Evolutionary conservation across 352 stramenopile species (phyloP).

Genomic region (Phytophthora lateralis): DNA sequence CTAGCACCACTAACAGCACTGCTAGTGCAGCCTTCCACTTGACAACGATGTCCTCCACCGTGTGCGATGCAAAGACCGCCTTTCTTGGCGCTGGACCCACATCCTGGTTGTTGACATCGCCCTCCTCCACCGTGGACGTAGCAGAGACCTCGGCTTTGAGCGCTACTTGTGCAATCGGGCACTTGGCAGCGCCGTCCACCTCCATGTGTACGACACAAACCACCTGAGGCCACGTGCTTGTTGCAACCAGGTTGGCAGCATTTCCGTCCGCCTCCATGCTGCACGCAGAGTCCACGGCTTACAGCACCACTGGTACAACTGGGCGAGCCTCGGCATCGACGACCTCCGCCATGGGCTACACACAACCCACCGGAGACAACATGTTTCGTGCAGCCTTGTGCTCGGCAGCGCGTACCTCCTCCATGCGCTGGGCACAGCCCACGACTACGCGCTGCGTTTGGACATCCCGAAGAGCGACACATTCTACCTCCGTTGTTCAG

Average conservation of each 20-base stretch:
- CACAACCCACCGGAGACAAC: constrained; percentile 69
- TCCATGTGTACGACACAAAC: constrained; percentile 82
- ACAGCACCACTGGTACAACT: constrained; percentile 59
- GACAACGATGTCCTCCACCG: constrained; percentile 82
- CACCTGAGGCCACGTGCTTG: constrained; percentile 81
- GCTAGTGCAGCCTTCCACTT: constrained; percentile 71
- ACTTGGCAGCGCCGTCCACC: constrained; percentile 82
- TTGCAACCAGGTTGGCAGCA: constrained; percentile 67
- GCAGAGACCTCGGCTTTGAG: constrained; percentile 81
- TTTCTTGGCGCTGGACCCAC: constrained; percentile 86
- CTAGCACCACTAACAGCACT: constrained; percentile 80
- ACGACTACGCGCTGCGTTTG: constrained; percentile 55
- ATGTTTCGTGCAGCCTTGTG: constrained; percentile 60
- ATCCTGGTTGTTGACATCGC: constrained; percentile 73
- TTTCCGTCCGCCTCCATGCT: constrained; percentile 75
- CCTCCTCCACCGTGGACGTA: constrained; percentile 85
- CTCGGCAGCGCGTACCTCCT: constrained; percentile 62
- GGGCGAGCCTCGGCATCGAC: constrained; percentile 46
- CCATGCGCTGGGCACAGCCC: constrained; percentile 64
- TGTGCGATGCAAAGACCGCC: constrained; percentile 85
- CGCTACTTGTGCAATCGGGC: constrained; percentile 74
- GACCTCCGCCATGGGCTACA: constrained; percentile 65
- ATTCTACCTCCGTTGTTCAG: constrained; percentile 1
- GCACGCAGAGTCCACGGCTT: constrained; percentile 63
- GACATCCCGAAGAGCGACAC: constrained; percentile 34